Evolutionary conservation across 495 filamentous ascomycete species (phyloP), one percentile per base, ranked within the genome.

Genomic region (Podospora conica): DNA sequence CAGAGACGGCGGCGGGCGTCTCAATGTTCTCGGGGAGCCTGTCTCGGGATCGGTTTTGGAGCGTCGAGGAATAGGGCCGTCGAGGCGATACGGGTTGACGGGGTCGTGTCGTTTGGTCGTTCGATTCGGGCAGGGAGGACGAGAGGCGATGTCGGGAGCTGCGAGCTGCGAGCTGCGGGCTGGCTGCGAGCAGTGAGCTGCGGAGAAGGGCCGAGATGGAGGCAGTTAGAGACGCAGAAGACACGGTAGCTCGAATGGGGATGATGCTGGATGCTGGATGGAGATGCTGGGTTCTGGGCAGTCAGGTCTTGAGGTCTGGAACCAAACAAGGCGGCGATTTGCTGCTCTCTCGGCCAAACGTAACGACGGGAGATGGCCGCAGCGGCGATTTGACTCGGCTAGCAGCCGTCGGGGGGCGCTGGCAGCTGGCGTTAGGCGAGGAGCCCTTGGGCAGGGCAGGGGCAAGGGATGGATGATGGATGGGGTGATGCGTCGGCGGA

Each of bases 381-480:
- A 65, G 66, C 68, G 65, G 67, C 67, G 69, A 71, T 64, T 68
- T 65, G 61, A 62, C 66, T 70, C 61, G 55, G 65, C 61, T 64
- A 57, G 56, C 60, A 65, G 64, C 62, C 63, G 54, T 20, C 55
- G 40, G 29, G 12, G 27, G 58, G 55, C 64, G 25, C 40, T 65
- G 66, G 55, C 53, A 62, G 61, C 61, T 64, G 31, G 65, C 63
- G 67, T 64, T 68, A 65, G 58, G 58, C 48, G 23, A 68, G 29
- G 58, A 57, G 33, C 24, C 62, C 59, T 61, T 62, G 67, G 67
- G 61, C 28, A 57, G 24, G 61, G 15, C 53, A 56, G 28, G 62
- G 61, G n/a, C n/a, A 12, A n/a, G 40, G 40, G 40, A 48, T n/a
- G 40, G 18, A 48, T 6, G 18, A 48, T 6, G 40, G 18, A 18